Evolutionary conservation across 257 asterid genomes (phyloP), one percentile per base, ranked within the genome.

Genomic region (Fraxinus quadrangulata): DNA sequence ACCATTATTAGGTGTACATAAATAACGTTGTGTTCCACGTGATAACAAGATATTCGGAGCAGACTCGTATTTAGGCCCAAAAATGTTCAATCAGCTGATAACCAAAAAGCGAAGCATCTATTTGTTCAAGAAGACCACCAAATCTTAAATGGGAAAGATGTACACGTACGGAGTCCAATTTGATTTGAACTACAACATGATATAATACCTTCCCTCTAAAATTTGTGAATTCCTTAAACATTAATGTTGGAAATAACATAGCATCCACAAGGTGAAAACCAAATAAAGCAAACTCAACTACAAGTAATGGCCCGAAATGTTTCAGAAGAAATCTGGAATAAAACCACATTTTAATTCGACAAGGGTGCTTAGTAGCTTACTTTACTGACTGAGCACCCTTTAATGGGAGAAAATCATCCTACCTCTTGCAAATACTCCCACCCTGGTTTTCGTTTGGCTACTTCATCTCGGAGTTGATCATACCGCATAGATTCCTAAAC

Each of bases 361-460:
- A 23, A 42, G 21, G 23, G 36, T 26, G 74, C 31, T 37, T n/a
- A 28, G 17, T 40, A 36, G 42, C 39, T 24, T 71, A 31, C 10
- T 63, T 23, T 63, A 9, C 69, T 63, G 33, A 39, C 56, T n/a
- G 0, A 14, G 37, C 59, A 30, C 36, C 49, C 28, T 28, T 45
- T 36, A 19, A 51, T 33, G 67, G 36, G 56, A 80, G 12, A 77
- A 42, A 73, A 75, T 26, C 19, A 72, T 78, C 88, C 37, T 84
- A 93, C 99, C 87, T 93, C 90, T 84, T 96, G 99, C 96, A 96
- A 83, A 82, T 89, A 84, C 83, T 96, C 99, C 99, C 99, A 96
- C 69, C 99, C 99, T 3, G 97, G 99, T 77, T 93, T 82, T 74
- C 94, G 85, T 87, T 92, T 88, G 81, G 90, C 88, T 71, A 93